Percentiles rank a stretch among this genome's conserved stretches.
Conservation (phyloP, 2,329 filamentous ascomycete species). For the Stagonosporopsis tanaceti region DNA sequence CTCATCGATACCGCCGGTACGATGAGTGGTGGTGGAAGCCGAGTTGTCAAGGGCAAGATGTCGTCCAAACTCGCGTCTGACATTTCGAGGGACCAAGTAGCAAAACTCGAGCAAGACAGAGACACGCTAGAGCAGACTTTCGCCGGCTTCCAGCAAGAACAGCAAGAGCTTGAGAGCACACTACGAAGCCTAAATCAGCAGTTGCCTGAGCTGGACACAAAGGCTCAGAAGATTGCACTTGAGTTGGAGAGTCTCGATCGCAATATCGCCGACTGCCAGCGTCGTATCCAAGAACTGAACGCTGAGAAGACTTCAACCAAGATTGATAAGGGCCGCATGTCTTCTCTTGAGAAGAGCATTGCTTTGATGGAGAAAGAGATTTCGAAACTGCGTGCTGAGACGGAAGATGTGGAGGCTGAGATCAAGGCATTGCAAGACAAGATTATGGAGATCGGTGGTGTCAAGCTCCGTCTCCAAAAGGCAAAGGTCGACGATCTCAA, state of each 20-base stretch:
- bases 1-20: slow-evolving; percentile 98
- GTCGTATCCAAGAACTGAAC: slow-evolving; percentile 83
- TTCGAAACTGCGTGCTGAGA: slow-evolving; percentile 80
- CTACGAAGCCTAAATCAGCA: slow-evolving; percentile 77
- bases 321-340: slow-evolving; percentile 77
- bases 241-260: slow-evolving; percentile 87
- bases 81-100: slow-evolving; percentile 85
- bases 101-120: slow-evolving; percentile 85
- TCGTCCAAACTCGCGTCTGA: slow-evolving; percentile 93
- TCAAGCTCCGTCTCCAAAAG: slow-evolving; percentile 88
- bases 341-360: slow-evolving; percentile 79
- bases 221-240: slow-evolving; percentile 87
- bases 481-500: slow-evolving; percentile 86
- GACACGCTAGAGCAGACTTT: slow-evolving; percentile 86
- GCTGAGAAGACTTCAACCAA: slow-evolving; percentile 83
- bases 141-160: slow-evolving; percentile 82
- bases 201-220: slow-evolving; percentile 85
- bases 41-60: slow-evolving; percentile 92
- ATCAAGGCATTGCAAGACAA: slow-evolving; percentile 93
- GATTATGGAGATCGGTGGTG: slow-evolving; percentile 98
- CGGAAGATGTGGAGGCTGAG: slow-evolving; percentile 87
- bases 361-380: slow-evolving; percentile 78
- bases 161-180: slow-evolving; percentile 77
- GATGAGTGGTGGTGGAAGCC: slow-evolving; percentile 95
- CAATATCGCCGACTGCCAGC: slow-evolving; percentile 83